A percentile compares a stretch with the other conserved stretches of the same genome.
phyloP scores from a whole-genome alignment of 345 rosid species.

The Eucalyptus marginata region DNA sequence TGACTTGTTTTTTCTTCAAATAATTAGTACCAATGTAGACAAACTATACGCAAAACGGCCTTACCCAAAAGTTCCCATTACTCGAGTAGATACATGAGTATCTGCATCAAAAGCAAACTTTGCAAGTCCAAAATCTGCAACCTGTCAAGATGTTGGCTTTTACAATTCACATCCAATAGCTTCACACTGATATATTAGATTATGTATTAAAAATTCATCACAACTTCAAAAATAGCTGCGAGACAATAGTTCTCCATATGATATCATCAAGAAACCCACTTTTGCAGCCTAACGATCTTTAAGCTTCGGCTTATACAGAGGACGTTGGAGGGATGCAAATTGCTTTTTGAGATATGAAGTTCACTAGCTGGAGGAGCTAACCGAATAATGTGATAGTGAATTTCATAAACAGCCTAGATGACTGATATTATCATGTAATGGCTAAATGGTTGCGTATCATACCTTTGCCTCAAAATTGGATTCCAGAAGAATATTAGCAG shows the following conservation, averaged over 20 bases:
- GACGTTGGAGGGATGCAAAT: background rate
- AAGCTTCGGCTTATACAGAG: background rate
- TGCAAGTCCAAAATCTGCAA: constrained; percentile 93
- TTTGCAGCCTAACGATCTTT: background rate
- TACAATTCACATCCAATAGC: background rate
- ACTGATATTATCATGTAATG: too few relatives aligned
- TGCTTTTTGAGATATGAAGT: background rate
- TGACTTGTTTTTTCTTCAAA: too few relatives aligned
- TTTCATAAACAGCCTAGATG: background rate
- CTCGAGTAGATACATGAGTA: constrained; percentile 83
- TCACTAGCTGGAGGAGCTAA: background rate
- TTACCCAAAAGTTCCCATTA: constrained; percentile 95
- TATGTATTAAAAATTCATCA: background rate
- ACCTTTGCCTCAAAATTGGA: background rate
- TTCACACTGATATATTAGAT: background rate
- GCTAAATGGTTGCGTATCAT: background rate
- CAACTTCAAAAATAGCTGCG: background rate
- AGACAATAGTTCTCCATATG: background rate
- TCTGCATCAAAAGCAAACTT: constrained; percentile 53
- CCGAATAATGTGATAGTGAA: background rate
- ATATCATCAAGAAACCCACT: background rate
- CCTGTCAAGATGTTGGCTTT: constrained; percentile 6
- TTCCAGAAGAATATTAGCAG: background rate
- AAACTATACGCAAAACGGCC: background rate
- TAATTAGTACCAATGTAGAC: background rate